A percentile compares a stretch with the other conserved stretches of the same genome.
Conservation (phyloP, 768 basidiomycete genomes). For the Wakefieldia striispora region DNA sequence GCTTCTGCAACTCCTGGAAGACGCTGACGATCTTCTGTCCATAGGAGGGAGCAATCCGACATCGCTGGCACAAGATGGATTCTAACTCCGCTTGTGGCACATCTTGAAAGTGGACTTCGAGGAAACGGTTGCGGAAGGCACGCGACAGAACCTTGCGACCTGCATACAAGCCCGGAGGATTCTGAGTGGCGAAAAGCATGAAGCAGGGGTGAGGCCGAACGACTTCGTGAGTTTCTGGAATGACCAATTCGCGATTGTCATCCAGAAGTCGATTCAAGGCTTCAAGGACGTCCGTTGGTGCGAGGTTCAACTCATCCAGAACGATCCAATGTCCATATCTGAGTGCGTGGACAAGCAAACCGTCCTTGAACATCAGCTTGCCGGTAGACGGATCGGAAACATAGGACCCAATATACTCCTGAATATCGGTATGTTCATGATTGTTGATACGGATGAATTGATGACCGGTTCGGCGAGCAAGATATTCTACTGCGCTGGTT, state of each 20-base stretch:
- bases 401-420: constrained; percentile 97
- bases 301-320: constrained; percentile 94
- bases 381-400: constrained; percentile 90
- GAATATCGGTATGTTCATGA: constrained; percentile 99
- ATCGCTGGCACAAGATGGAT: constrained; percentile 89
- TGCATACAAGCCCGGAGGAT: constrained; percentile 93
- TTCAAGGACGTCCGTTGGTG: constrained; percentile 96
- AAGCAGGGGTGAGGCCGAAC: constrained; percentile 92
- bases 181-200: constrained; percentile 98
- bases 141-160: constrained; percentile 93
- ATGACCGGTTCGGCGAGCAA: constrained; percentile 91
- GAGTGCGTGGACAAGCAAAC: constrained; percentile 88
- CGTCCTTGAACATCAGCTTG: constrained; percentile 94
- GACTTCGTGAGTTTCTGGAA: constrained; percentile 95
- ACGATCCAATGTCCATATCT: constrained; percentile 97
- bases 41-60: constrained; percentile 91
- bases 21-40: constrained; percentile 88
- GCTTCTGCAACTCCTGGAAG: constrained; percentile 90
- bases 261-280: constrained; percentile 95
- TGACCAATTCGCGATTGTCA: constrained; percentile 93
- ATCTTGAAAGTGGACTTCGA: constrained; percentile 97
- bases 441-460: constrained; percentile 98
- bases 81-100: constrained; percentile 93
- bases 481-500: constrained; percentile 94
- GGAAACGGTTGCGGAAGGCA: constrained; percentile 95